Base-by-base conservation (phyloP, 2,329 filamentous ascomycete species). In the Aspergillus glaucus region DNA sequence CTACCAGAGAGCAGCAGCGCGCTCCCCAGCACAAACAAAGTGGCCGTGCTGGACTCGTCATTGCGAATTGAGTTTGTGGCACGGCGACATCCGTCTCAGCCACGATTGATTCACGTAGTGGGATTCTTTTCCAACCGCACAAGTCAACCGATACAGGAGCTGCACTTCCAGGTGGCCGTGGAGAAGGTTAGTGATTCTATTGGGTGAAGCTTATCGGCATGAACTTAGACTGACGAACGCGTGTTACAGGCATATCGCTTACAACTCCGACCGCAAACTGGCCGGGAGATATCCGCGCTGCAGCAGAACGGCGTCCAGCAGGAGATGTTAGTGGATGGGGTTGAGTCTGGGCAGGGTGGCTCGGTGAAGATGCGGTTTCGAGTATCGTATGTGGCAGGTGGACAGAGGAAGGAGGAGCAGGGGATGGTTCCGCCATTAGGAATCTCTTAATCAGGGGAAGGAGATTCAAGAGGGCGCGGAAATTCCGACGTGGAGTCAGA, bases 161-260 rank as follows among this genome's bases (percentile, higher is more conserved):
- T 98, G 26, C 90, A 92, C 50, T 95, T 96, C 62, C 88, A 95
- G 67, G 78, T 95, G 36, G 93, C 93, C 3, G 92, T 96, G 26
- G 93, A 92, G 51, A 97, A 92, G 81, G 91, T 94, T 74, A 56
- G 69, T 54, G 26, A 14, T 36, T 36, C 14, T 17, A 8, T 22
- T 40, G 15, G 17, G 10, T 19, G 15, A 19, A 21, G 10, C 17
- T 19, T 19, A 40, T 21, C 15, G 37, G 19, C 0, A 19, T 40
- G 4, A 19, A 40, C 17, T 40, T 22, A 40, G 3, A 21, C 19
- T 40, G 17, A 19, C n/a, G 48, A 21, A 49, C 37, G 45, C 53
- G 50, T 52, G 50, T 14, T 45, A 28, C 59, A 94, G 89, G 86
- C 85, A 52, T 93, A 86, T 65, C 84, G 86, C 52, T 78, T 96